phyloP scores from a whole-genome alignment of 441 rosid genomes.

The Pelargonium cotyledonis region DNA sequence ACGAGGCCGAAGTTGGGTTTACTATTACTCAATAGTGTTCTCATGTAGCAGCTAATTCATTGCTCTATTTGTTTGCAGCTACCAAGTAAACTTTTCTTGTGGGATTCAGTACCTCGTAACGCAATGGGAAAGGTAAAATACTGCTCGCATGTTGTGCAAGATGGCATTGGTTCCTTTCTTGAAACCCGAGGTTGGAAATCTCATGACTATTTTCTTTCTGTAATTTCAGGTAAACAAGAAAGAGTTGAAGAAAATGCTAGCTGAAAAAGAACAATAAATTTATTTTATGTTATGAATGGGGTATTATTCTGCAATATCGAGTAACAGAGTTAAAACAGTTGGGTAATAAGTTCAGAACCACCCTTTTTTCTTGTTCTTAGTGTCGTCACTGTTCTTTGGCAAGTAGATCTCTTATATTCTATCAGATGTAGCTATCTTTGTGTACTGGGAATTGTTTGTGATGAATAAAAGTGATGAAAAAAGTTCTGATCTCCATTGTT shows the following conservation, averaged over 20 bases:
- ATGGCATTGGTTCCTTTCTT: not conserved
- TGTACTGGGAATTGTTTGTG: too few species aligned
- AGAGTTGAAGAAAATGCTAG: conserved; percentile 65
- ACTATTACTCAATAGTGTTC: too few species aligned
- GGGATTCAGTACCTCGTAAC: conserved; percentile 90
- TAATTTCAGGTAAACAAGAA: conserved; percentile 79
- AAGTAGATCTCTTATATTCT: too few species aligned
- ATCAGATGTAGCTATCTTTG: too few species aligned
- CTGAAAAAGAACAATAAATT: conserved; percentile 27
- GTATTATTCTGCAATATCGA: too few species aligned
- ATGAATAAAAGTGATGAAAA: too few species aligned
- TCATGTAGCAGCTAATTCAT: not conserved
- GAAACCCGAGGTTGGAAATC: conserved; percentile 6
- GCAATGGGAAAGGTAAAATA: conserved; percentile 92
- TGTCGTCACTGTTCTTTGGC: too few species aligned
- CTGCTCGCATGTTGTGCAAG: not conserved
- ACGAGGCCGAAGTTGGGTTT: not conserved
- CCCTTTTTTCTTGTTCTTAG: too few species aligned
- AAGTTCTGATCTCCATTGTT: too few species aligned
- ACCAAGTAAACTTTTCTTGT: conserved; percentile 69
- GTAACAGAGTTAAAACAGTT: too few species aligned
- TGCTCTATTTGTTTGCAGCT: conserved; percentile 37
- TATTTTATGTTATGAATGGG: too few species aligned
- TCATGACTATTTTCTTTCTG: not conserved
- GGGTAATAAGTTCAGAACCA: too few species aligned